Base-by-base conservation (phyloP, 163 green algal genomes). In the Coccomyxa subellipsoidea region DNA sequence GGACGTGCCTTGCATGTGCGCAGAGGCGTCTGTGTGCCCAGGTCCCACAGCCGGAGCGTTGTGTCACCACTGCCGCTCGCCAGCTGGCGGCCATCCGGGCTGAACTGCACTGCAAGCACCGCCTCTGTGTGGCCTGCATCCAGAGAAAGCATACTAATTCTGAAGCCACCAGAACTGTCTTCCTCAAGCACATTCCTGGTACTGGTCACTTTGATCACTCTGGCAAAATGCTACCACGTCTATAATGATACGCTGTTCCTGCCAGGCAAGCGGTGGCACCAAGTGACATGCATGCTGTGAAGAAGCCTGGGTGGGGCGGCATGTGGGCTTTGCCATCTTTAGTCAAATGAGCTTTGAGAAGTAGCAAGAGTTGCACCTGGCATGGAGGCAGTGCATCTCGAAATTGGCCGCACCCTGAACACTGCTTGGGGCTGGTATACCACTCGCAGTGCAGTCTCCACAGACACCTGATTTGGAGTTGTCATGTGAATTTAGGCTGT, bases 31-130 rank as follows among this genome's bases (percentile, higher is more conserved):
- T 98, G 92, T 47, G 94, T 98, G 84, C 90, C 89, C 21, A 98
- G 87, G 89, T 99, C 93, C 96, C 96, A 99, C 7, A 98, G 85
- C 7, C 96, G 85, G 53, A 98, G 90, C 0, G 93, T 98, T 10
- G 91, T 95, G 88, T 99, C 96, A 0, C 96, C 96, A 6, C 81
- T 91, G 37, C 95, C 96, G 69, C 90, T 98, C n/a, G 93, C 96
- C 54, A 99, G 87, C 66, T 87, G 85, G 77, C 88, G 88, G 39
- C 96, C 96, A 84, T 98, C 88, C 4, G 96, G 96, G 53, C 87
- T 95, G 91, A 99, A 99, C 31, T 82, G 71, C 0, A 98, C 94
- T 8, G 89, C 88, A 53, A 99, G 92, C 59, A 99, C 94, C 10
- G 95, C 88, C 84, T 98, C 96, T 0, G 91, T 87, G 85, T 99